Percentiles rank a stretch among this genome's conserved stretches.
Evolutionary conservation across 1,139 yeast genomes (phyloP).

Genomic region (Protomyces macrosporus): DNA sequence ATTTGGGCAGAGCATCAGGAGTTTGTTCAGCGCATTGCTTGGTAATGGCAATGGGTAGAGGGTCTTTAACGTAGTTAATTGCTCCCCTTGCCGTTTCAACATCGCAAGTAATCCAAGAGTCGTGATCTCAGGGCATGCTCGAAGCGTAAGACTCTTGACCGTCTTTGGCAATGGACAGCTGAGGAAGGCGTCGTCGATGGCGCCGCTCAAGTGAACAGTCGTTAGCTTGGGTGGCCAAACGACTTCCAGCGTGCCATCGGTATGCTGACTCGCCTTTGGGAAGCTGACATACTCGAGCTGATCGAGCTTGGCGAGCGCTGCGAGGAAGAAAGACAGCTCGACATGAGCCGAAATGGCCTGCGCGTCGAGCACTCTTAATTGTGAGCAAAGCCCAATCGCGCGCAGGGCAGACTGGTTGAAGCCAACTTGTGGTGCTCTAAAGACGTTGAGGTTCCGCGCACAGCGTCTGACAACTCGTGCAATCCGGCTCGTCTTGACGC

Average conservation of each 20-base stretch:
- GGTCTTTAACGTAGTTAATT: slow-evolving; percentile 57
- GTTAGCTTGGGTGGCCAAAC: slow-evolving; percentile 77
- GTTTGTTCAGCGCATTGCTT: slow-evolving; percentile 62
- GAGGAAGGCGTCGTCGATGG: slow-evolving; percentile 76
- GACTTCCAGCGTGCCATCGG: slow-evolving; percentile 2
- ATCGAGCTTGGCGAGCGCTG: slow-evolving; percentile 57
- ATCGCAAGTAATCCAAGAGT: slow-evolving; percentile 55
- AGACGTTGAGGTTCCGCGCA: slow-evolving; percentile 54
- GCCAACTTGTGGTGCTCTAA: slow-evolving; percentile 90
- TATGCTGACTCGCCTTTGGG: slow-evolving; percentile 65
- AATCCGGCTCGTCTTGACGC: slow-evolving; percentile 89
- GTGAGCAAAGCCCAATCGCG: slow-evolving; percentile 64
- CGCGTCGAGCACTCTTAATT: slow-evolving; percentile 63
- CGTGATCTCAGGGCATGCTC: slow-evolving; percentile 75
- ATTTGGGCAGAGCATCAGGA: slow-evolving; percentile 71
- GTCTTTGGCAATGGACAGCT: slow-evolving; percentile 64
- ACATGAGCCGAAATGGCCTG: slow-evolving; percentile 90
- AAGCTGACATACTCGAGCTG: slow-evolving; percentile 70
- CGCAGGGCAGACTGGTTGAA: slow-evolving; percentile 86
- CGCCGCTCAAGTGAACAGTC: slow-evolving; percentile 77
- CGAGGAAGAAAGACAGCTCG: slow-evolving; percentile 69
- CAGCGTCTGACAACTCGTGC: slow-evolving; percentile 76
- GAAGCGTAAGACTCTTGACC: slow-evolving; percentile 65
- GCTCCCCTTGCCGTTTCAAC: slow-evolving; percentile 59
- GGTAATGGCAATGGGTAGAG: slow-evolving; percentile 87